phyloP scores from a whole-genome alignment of 2,329 filamentous ascomycete genomes.

The Fusarium fujikuroi region DNA sequence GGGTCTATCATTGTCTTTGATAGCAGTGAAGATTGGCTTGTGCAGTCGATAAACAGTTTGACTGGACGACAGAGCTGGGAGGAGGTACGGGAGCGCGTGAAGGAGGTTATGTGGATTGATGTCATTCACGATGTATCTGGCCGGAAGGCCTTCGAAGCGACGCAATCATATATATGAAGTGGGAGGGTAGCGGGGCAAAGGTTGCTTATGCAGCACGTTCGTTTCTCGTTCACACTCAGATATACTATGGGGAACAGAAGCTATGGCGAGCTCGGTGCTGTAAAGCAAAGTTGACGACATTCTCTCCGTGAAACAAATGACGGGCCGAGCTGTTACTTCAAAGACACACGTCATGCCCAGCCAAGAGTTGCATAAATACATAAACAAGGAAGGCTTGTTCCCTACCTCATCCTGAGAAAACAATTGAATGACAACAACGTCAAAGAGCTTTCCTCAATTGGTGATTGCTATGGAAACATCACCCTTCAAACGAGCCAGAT shows the following conservation, averaged over 20 bases:
- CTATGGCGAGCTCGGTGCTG: neutral
- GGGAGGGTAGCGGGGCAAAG: neutral
- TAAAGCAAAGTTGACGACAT: too few relatives aligned
- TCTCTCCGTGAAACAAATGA: neutral
- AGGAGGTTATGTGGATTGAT: slow-evolving; percentile 44
- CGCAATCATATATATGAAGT: neutral
- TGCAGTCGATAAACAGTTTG: slow-evolving; percentile 29
- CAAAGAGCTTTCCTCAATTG: neutral
- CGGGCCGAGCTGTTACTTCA: neutral
- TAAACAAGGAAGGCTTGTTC: fast-evolving
- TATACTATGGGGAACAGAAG: too few relatives aligned
- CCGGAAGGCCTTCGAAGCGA: neutral
- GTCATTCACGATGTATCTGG: slow-evolving; percentile 39
- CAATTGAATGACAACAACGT: neutral
- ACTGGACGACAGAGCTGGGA: slow-evolving; percentile 30
- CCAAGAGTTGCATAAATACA: neutral
- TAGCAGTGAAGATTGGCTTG: slow-evolving; percentile 37
- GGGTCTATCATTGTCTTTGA: slow-evolving; percentile 41
- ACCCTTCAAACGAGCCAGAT: neutral
- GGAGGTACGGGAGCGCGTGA: slow-evolving; percentile 33
- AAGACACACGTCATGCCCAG: neutral
- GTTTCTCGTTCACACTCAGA: too few relatives aligned
- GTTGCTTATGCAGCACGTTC: too few relatives aligned
- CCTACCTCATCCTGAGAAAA: too few relatives aligned
- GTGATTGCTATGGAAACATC: neutral